Evolutionary conservation across 2,329 filamentous ascomycete genomes (phyloP), one percentile per base, ranked within the genome.

Genomic region (Tolypocladium nubicola): DNA sequence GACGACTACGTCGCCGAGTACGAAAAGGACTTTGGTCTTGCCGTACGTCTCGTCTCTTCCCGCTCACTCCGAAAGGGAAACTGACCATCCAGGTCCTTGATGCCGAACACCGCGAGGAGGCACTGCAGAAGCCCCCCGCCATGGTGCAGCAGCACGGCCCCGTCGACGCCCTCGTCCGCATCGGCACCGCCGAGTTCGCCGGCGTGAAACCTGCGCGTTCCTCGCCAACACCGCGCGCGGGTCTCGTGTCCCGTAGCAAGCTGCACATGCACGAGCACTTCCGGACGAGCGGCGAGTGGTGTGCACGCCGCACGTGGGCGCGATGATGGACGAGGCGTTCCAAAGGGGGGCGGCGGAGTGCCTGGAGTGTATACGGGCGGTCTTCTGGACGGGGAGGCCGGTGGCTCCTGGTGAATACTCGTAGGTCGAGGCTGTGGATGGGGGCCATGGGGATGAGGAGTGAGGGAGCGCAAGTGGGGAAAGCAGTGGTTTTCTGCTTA

Each of bases 191-290:
- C 11, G 74, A 79, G 60, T 76, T 81, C 16, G 63, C 65, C 0
- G 68, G 66, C 19, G 80, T 81, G 75, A 81, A 78, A 58, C 67
- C 72, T 1, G 77, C 0, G 65, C 69, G 0, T 73, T 76, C 56
- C 62, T 82, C 4, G 68, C 82, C 38, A 82, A 82, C 62, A 81
- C 79, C 68, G 1, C 66, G 75, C 5, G 78, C 76, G 1, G 80
- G 79, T 0, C 58, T 82, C 60, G 77, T 79, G 1, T 76, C 78
- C 43, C 58, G 58, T 53, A 67, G 75, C 21, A 78, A 80, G 59
- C 78, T 77, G 0, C 65, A 66, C 7, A 66, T 75, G 16, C 67
- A 75, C 38, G 68, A 68, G 0, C 76, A 72, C 52, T 77, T 79
- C 41, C 55, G 61, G 26, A 67, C 63, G 7, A 74, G 71, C 54